Evolutionary conservation across 1,139 yeast genomes (phyloP).

Genomic region (Geotrichum siamense): DNA sequence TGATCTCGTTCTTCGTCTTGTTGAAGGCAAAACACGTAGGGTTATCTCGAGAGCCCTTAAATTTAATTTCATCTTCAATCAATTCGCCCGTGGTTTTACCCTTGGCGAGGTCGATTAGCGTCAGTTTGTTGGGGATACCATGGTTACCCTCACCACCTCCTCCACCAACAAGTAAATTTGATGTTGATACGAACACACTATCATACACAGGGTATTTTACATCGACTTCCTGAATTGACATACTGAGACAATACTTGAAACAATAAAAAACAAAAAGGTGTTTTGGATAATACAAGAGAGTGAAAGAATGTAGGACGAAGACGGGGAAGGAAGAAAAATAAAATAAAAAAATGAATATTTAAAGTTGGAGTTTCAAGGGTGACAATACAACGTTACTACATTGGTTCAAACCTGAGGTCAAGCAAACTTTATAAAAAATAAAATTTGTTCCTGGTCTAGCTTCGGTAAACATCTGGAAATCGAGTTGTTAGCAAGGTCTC

Average conservation of each 20-base stretch:
- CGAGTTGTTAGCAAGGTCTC: too few species aligned
- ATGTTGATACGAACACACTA: slow-evolving; percentile 58
- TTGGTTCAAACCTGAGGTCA: too few species aligned
- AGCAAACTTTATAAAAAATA: too few species aligned
- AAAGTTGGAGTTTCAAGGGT: too few species aligned
- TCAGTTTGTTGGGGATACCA: slow-evolving; percentile 77
- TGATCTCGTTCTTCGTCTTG: slow-evolving; percentile 18
- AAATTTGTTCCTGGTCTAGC: too few species aligned
- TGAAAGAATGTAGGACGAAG: neutral
- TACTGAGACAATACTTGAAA: neutral
- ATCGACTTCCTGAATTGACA: slow-evolving; percentile 32
- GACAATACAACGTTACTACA: too few species aligned
- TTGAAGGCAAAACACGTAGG: slow-evolving; percentile 32
- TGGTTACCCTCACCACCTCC: slow-evolving; percentile 94
- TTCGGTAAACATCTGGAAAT: too few species aligned
- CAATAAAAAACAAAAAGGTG: neutral
- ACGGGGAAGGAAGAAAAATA: neutral
- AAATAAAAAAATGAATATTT: too few species aligned
- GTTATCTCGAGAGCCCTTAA: slow-evolving; percentile 29
- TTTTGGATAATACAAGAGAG: neutral
- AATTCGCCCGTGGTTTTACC: slow-evolving; percentile 10
- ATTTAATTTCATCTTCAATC: slow-evolving; percentile 21
- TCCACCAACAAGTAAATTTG: slow-evolving; percentile 67
- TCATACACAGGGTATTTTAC: slow-evolving; percentile 80
- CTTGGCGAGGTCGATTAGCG: slow-evolving; percentile 20